These are phyloP conservation scores for Fusarium concolor DNA, from an alignment of 2,329 filamentous ascomycete species.

Conservation along the genomic window DNA sequence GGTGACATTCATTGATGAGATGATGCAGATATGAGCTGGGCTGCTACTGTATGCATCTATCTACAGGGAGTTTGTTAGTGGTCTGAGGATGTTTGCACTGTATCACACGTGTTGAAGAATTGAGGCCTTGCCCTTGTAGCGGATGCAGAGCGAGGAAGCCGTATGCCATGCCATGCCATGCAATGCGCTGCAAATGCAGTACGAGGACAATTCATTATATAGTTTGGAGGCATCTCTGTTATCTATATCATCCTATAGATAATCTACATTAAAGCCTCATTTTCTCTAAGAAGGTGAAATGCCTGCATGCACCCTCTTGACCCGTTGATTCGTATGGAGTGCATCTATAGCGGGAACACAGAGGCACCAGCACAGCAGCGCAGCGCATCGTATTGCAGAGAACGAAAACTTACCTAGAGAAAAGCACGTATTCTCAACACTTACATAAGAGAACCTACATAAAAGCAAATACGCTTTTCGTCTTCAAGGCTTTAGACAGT, in stretches of 20 bases:
- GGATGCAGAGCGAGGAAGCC: slow-evolving; percentile 18
- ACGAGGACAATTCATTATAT: slow-evolving; percentile 22
- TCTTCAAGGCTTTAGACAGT: slow-evolving; percentile 19
- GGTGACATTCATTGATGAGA: slow-evolving; percentile 22
- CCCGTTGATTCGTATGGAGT: slow-evolving; percentile 4
- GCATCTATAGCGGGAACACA: slow-evolving; percentile 25
- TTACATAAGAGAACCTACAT: background rate
- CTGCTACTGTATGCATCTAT: background rate
- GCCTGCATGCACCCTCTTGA: slow-evolving; percentile 6
- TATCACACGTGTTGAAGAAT: slow-evolving; percentile 3
- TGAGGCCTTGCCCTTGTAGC: slow-evolving; percentile 24
- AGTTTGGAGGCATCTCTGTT: background rate
- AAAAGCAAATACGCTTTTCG: slow-evolving; percentile 4
- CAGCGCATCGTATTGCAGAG: slow-evolving; percentile 5
- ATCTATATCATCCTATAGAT: slow-evolving; percentile 10
- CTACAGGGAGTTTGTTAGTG: background rate
- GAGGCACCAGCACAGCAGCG: slow-evolving; percentile 31
- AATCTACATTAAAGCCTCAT: slow-evolving; percentile 8
- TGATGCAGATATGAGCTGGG: background rate
- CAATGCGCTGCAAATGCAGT: slow-evolving; percentile 28
- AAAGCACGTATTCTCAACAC: slow-evolving; percentile 37
- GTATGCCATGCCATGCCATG: slow-evolving; percentile 5
- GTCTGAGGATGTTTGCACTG: slow-evolving; percentile 3
- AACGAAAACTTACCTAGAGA: background rate
- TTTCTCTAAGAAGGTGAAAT: background rate